Conservation (phyloP, 495 filamentous ascomycete species). For the Neurospora discreta region DNA sequence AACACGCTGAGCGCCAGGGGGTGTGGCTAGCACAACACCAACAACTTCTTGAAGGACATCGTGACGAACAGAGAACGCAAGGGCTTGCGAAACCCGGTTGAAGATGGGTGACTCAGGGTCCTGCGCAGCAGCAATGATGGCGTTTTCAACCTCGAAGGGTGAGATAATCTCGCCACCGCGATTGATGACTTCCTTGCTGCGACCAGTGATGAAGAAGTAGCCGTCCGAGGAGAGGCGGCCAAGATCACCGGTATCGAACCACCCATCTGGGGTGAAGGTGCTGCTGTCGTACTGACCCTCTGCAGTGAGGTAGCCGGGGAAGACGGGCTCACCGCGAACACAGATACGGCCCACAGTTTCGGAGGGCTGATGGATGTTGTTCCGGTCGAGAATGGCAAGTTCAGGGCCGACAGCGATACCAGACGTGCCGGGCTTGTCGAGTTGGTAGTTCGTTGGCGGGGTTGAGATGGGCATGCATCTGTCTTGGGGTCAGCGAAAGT, state of each 20-base stretch:
- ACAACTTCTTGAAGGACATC: conserved; percentile 37
- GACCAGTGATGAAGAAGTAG: conserved; percentile 46
- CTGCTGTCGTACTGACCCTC: conserved; percentile 23
- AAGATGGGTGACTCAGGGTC: conserved; percentile 20
- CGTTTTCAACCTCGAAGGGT: conserved; percentile 31
- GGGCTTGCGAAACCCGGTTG: conserved; percentile 24
- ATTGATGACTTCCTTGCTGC: conserved; percentile 50
- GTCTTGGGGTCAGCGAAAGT: not conserved
- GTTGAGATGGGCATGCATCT: conserved; percentile 37
- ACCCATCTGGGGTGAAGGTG: conserved; percentile 29
- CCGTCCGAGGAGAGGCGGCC: conserved; percentile 38
- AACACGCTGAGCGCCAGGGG: conserved; percentile 16
- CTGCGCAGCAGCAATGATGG: conserved; percentile 18
- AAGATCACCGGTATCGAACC: conserved; percentile 40
- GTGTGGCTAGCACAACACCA: conserved; percentile 28
- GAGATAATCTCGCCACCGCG: conserved; percentile 49
- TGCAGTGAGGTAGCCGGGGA: conserved; percentile 30
- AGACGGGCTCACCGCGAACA: conserved; percentile 33
- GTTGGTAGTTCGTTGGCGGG: conserved; percentile 27
- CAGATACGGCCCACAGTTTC: conserved; percentile 27
- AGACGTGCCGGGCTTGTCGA: conserved; percentile 33
- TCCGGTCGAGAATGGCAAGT: conserved; percentile 25
- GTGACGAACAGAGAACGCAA: conserved; percentile 33
- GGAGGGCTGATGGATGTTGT: conserved; percentile 3
- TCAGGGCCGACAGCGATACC: conserved; percentile 32